These are phyloP conservation scores for Colletotrichum incanum DNA, from an alignment of 2,329 filamentous ascomycete genomes.

Conservation along the genomic window DNA sequence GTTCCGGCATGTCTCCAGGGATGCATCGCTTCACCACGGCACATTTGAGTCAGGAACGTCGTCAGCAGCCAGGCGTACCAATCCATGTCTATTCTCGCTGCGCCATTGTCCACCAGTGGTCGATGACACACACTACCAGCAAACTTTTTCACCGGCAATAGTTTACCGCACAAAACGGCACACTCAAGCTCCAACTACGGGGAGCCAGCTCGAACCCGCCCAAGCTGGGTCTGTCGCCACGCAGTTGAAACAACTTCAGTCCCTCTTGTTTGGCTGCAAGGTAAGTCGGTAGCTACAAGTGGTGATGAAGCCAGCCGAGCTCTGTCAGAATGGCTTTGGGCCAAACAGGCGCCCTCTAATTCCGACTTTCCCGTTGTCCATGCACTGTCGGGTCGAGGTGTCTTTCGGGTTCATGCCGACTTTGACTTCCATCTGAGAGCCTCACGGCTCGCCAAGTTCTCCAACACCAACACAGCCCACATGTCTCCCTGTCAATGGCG, in stretches of 20 bases:
- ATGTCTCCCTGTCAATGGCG: neutral
- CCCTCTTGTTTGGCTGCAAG: neutral
- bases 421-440: neutral
- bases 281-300: neutral
- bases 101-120: slow-evolving; percentile 1
- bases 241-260: slow-evolving; percentile 5
- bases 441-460: neutral
- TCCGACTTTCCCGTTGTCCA: neutral
- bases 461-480: neutral
- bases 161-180: neutral
- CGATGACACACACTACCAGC: neutral
- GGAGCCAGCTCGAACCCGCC: neutral
- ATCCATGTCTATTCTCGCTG: slow-evolving; percentile 11
- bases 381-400: neutral
- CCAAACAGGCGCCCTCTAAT: neutral
- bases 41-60: slow-evolving; percentile 8
- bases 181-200: neutral
- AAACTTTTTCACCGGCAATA: slow-evolving; percentile 14
- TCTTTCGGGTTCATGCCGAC: neutral
- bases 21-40: slow-evolving; percentile 1
- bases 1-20: slow-evolving; percentile 6
- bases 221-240: neutral
- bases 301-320: neutral
- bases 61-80: slow-evolving; percentile 9
- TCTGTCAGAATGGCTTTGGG: neutral